Base-by-base conservation (phyloP, 78 protist genomes). In the Pelomyxa schiedti region DNA sequence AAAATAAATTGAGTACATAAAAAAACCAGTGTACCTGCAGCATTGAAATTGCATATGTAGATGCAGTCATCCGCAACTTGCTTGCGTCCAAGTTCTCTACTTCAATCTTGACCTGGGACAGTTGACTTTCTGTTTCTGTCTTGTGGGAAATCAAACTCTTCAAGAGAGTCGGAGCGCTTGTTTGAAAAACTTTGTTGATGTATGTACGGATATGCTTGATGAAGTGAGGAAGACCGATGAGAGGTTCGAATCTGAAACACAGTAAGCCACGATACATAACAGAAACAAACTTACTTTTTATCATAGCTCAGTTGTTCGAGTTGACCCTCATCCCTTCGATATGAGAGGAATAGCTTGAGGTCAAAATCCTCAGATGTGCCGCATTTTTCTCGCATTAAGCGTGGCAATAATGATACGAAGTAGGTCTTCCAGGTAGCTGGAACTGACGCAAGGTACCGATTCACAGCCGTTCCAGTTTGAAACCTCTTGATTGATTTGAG, bases 231-330 rank as follows among this genome's bases (percentile, higher is more conserved):
- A n/a, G n/a, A n/a, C n/a, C n/a, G n/a, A n/a, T n/a, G n/a, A n/a
- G n/a, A n/a, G n/a, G n/a, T n/a, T n/a, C n/a, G n/a, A n/a, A n/a
- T n/a, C n/a, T n/a, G n/a, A n/a, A n/a, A n/a, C n/a, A n/a, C n/a
- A n/a, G n/a, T n/a, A n/a, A n/a, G n/a, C n/a, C n/a, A n/a, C n/a
- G n/a, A n/a, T n/a, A n/a, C n/a, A n/a, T n/a, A n/a, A n/a, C n/a
- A n/a, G n/a, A n/a, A n/a, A n/a, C n/a, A n/a, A n/a, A n/a, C n/a
- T n/a, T n/a, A n/a, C 43, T 83, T 30, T 41, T 83, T 83, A 66
- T 85, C 89, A 42, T 69, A 85, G 69, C 72, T 77, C 1, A 85
- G 52, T 37, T 85, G 86, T 40, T 85, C 89, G 29, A 85, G 42
- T 32, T 42, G 36, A 2, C 42, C 66, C 3, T 43, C 32, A 37